A percentile compares a stretch with the other conserved stretches of the same genome.
These are phyloP conservation scores for Zalaria sp. DNA, from an alignment of 2,329 filamentous ascomycete species.

Conservation along the genomic window DNA sequence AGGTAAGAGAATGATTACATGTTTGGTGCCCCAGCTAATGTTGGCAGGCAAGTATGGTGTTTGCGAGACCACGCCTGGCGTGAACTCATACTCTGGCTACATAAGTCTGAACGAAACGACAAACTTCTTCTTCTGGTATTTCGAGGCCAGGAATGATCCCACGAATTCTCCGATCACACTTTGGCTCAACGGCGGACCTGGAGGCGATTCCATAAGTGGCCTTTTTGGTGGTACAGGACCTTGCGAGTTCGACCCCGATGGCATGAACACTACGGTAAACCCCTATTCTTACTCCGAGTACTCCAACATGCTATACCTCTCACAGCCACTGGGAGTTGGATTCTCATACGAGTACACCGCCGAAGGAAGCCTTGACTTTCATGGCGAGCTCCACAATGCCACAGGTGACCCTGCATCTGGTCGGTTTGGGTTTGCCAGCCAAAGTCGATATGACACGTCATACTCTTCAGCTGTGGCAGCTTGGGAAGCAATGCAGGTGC, in stretches of 20 bases:
- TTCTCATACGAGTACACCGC: conserved; percentile 31
- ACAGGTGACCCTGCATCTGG: conserved; percentile 22
- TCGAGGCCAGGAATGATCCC: conserved; percentile 43
- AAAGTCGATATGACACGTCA: conserved; percentile 38
- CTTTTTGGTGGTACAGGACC: conserved; percentile 34
- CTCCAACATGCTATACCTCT: conserved; percentile 46
- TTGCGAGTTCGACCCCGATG: conserved; percentile 22
- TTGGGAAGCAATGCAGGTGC: conserved; percentile 42
- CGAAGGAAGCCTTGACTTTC: too few relatives aligned
- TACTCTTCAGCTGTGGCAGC: conserved; percentile 40
- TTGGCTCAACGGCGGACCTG: conserved; percentile 50
- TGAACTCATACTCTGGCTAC: conserved; percentile 33
- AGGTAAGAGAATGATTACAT: neutral
- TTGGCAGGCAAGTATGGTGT: conserved; percentile 25
- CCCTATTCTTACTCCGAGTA: conserved; percentile 46
- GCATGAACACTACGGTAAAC: conserved; percentile 26
- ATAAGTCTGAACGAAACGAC: conserved; percentile 14
- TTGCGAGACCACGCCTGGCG: conserved; percentile 38
- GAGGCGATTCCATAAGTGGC: conserved; percentile 38
- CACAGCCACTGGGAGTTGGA: conserved; percentile 44
- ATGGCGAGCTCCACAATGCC: too few relatives aligned
- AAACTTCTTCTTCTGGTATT: conserved; percentile 47
- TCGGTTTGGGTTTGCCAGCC: conserved; percentile 34
- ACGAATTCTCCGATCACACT: conserved; percentile 41
- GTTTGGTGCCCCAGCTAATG: neutral